phyloP scores from a whole-genome alignment of 2,329 filamentous ascomycete species.

The Alternaria sp. region DNA sequence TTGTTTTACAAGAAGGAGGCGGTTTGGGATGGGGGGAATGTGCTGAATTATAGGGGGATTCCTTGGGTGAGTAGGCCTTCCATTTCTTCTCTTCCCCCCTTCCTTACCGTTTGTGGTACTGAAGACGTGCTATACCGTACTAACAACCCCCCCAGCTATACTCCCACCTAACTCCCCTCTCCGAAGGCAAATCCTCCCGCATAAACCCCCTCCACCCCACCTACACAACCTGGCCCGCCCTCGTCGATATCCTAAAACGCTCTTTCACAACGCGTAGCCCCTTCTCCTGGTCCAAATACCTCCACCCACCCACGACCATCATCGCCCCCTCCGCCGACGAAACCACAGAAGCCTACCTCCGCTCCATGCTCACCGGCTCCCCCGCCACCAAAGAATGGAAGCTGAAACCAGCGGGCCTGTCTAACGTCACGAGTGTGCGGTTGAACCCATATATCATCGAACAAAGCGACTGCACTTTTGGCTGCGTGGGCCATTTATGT shows the following conservation, averaged over 20 bases:
- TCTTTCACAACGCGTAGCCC: conserved; percentile 35
- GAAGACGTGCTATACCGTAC: neutral
- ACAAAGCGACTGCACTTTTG: conserved; percentile 37
- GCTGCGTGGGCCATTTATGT: conserved; percentile 41
- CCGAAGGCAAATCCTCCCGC: conserved; percentile 29
- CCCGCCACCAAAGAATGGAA: neutral
- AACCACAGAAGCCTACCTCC: neutral
- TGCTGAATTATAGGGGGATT: conserved; percentile 44
- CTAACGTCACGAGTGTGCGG: conserved; percentile 23
- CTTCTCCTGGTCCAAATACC: conserved; percentile 39
- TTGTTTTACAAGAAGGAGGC: conserved; percentile 41
- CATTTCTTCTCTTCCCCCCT: too few relatives aligned
- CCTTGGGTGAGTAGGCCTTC: conserved; percentile 36
- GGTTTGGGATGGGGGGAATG: conserved; percentile 45
- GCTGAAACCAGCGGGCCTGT: conserved; percentile 11
- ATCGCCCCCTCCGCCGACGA: conserved; percentile 11
- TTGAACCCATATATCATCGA: conserved; percentile 42
- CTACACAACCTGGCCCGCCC: conserved; percentile 31
- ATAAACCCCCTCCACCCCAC: conserved; percentile 31
- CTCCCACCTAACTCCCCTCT: conserved; percentile 33
- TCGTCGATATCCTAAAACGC: conserved; percentile 23
- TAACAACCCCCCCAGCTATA: conserved; percentile 32
- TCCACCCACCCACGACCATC: conserved; percentile 5
- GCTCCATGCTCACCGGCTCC: conserved; percentile 1
- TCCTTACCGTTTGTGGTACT: neutral